These are phyloP conservation scores for Rosa multiflora DNA, from an alignment of 306 rosid species.

Conservation along the genomic window DNA sequence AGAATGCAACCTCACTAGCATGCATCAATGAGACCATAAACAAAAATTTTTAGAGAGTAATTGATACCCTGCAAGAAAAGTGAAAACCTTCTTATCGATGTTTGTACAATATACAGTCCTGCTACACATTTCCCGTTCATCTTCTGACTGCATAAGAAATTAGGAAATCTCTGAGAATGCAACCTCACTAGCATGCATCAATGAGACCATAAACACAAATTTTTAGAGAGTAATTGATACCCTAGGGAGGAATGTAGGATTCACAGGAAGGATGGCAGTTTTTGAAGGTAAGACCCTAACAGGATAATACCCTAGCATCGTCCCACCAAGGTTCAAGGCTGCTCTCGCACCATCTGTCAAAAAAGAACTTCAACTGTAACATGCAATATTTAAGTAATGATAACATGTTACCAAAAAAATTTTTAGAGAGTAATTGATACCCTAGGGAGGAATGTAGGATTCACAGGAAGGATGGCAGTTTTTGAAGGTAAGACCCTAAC, in stretches of 20 bases:
- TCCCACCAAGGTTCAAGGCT: conserved; percentile 87
- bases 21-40: background rate
- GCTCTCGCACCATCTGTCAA: conserved; percentile 85
- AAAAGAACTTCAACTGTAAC: conserved; percentile 28
- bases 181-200: conserved; percentile 3
- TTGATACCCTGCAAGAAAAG: no score
- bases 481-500: conserved; percentile 94
- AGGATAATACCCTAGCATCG: conserved; percentile 91
- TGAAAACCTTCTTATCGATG: conserved; percentile 83
- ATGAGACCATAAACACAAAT: background rate
- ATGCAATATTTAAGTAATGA: conserved; percentile 15
- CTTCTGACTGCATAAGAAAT: conserved; percentile 66
- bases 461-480: conserved; percentile 98
- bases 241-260: conserved; percentile 96
- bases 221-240: conserved; percentile 41
- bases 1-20: background rate
- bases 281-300: conserved; percentile 94
- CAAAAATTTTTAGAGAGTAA: conserved; percentile 19
- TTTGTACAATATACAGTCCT: conserved; percentile 97
- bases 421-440: conserved; percentile 53
- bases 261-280: conserved; percentile 98
- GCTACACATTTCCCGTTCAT: conserved; percentile 97
- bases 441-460: conserved; percentile 96
- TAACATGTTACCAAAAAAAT: background rate
- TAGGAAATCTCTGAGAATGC: conserved; percentile 20